A percentile compares a stretch with the other conserved stretches of the same genome.
These are phyloP conservation scores for Clonostachys rhizophaga DNA, from an alignment of 2,329 filamentous ascomycete genomes.

Conservation along the genomic window DNA sequence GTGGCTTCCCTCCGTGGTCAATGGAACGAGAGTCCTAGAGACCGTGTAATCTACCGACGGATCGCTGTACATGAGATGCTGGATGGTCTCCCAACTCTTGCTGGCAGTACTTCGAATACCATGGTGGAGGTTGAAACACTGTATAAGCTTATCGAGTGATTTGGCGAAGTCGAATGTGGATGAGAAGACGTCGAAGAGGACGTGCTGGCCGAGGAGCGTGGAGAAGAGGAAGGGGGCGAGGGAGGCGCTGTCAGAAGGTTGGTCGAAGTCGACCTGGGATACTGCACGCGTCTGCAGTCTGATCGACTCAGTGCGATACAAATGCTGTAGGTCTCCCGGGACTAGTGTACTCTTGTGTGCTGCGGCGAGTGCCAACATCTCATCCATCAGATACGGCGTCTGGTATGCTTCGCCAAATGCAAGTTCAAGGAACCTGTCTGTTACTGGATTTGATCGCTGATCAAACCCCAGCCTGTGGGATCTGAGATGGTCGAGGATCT, in stretches of 20 bases:
- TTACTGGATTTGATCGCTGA: too few relatives aligned
- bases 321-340: neutral
- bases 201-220: conserved; percentile 25
- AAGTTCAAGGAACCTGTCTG: too few relatives aligned
- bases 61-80: conserved; percentile 14
- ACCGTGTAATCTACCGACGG: neutral
- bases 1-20: neutral
- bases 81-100: conserved; percentile 22
- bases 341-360: conserved; percentile 20
- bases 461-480: too few relatives aligned
- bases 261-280: conserved; percentile 13
- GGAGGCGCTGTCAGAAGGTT: conserved; percentile 11
- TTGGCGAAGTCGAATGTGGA: conserved; percentile 19
- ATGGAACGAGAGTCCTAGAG: conserved; percentile 1
- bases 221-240: conserved; percentile 25
- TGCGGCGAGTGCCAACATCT: conserved; percentile 26
- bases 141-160: conserved; percentile 18
- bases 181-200: conserved; percentile 30
- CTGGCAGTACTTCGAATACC: conserved; percentile 27
- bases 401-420: neutral
- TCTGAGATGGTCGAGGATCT: too few relatives aligned
- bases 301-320: conserved; percentile 19
- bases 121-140: conserved; percentile 22
- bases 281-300: conserved; percentile 24
- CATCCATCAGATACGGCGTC: conserved; percentile 28